Base-by-base conservation (phyloP, 2,329 filamentous ascomycete genomes). In the Arthrobotrys sinensis region DNA sequence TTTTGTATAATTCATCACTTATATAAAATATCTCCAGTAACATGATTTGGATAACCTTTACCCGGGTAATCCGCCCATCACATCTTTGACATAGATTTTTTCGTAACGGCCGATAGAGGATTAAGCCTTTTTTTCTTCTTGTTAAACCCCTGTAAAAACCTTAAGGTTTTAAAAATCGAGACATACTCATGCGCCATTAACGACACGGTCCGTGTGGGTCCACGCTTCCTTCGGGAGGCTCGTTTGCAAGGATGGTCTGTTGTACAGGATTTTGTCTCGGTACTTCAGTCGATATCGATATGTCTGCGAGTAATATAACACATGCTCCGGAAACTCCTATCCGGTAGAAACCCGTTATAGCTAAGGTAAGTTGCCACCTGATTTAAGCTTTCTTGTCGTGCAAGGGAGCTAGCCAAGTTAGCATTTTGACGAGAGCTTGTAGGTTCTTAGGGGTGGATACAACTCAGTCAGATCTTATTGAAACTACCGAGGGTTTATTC, bases 141-240 rank as follows among this genome's bases (percentile, higher is more conserved):
- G 32, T 38, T 32, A 1, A 28, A 53, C 12, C 50, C 24, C 12
- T 57, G 52, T 57, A 57, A 38, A 57, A 57, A 4, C 8, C 6
- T 38, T 24, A 38, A 34, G n/a, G 52, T 57, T 57, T 57, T 57
- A 24, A 34, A 34, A 57, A 57, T 24, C 32, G 24, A 57, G 28
- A 57, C 24, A 16, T 57, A 1, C 52, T 38, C 8, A 12, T 52
- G 19, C 24, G 28, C 11, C 52, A 36, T 36, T 12, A n/a, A 32
- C 32, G 36, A 11, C 28, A 57, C 28, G 28, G n/a, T n/a, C 8
- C 11, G n/a, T n/a, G 12, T 38, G 32, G 38, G 40, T 48, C 40
- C 19, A 11, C 24, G 16, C 60, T 21, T 34, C 36, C 7, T 21
- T 6, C 36, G 36, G 2, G 12, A 52, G 46, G 10, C 46, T 32